Evolutionary conservation across 768 basidiomycete species (phyloP).

Genomic region (Trametes gibbosa): DNA sequence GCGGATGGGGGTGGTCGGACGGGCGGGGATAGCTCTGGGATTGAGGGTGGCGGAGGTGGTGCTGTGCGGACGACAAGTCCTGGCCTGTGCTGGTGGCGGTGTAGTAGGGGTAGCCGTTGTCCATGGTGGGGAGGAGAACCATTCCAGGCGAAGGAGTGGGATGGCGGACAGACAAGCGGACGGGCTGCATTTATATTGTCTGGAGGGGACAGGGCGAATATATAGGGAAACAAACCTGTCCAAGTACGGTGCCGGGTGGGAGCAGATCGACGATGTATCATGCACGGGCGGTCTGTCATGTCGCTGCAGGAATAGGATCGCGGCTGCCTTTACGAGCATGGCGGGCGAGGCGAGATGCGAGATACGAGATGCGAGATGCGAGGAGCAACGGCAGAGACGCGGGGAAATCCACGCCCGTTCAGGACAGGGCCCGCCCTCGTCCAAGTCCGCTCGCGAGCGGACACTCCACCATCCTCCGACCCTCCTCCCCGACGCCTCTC

Average conservation of each 20-base stretch:
- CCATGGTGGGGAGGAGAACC: constrained; percentile 13
- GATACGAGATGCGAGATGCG: background rate
- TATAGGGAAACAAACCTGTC: constrained; percentile 13
- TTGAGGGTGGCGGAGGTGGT: constrained; percentile 10
- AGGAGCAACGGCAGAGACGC: background rate
- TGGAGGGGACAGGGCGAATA: constrained; percentile 11
- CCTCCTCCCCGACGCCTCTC: constrained; percentile 8
- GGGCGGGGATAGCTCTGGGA: constrained; percentile 12
- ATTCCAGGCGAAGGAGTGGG: constrained; percentile 1
- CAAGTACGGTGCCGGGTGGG: constrained; percentile 16
- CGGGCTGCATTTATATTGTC: constrained; percentile 12
- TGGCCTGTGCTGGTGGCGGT: constrained; percentile 6
- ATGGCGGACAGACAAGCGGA: background rate
- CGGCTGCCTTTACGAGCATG: constrained; percentile 7
- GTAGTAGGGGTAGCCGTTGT: constrained; percentile 15
- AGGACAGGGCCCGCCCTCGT: background rate
- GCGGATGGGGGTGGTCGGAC: background rate
- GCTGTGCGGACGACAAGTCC: constrained; percentile 2
- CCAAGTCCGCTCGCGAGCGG: background rate
- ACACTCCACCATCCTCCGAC: constrained; percentile 8
- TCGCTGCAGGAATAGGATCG: constrained; percentile 3
- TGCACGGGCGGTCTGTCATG: constrained; percentile 9
- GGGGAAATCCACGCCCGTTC: constrained; percentile 4
- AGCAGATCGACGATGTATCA: constrained; percentile 23
- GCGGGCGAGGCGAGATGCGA: constrained; percentile 2